Conservation (phyloP, 441 rosid genomes). For the Eruca vesicaria region DNA sequence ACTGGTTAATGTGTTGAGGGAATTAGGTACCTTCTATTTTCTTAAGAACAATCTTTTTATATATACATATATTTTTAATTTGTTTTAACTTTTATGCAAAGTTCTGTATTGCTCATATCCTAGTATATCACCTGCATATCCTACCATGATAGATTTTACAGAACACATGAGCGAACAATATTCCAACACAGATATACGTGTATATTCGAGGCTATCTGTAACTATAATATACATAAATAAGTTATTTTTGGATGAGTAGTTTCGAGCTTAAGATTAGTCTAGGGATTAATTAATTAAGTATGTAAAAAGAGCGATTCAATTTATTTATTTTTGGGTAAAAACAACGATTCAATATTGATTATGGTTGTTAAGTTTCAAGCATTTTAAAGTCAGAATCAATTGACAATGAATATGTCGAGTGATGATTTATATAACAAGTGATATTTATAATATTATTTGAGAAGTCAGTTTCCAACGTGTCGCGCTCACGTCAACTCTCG, state of each 20-base stretch:
- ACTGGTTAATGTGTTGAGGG: slow-evolving; percentile 33
- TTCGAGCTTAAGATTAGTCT: neutral
- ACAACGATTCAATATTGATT: neutral
- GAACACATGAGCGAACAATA: slow-evolving; percentile 27
- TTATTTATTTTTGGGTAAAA: no score
- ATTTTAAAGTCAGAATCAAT: neutral
- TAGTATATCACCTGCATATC: slow-evolving; percentile 33
- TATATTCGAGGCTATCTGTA: slow-evolving; percentile 28
- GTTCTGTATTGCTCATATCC: slow-evolving; percentile 28
- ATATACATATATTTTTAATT: neutral
- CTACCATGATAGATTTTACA: slow-evolving; percentile 17
- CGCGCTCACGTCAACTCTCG: no score
- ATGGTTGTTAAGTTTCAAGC: neutral
- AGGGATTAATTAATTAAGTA: neutral
- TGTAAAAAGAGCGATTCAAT: neutral
- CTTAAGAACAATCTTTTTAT: slow-evolving; percentile 7
- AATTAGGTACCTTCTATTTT: slow-evolving; percentile 32
- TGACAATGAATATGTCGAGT: neutral
- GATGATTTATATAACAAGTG: neutral
- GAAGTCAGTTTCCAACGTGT: no score
- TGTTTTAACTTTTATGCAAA: slow-evolving; percentile 28
- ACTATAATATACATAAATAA: neutral
- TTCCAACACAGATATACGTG: slow-evolving; percentile 30
- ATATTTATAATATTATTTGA: no score
- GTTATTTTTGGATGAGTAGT: neutral